A percentile compares a stretch with the other conserved stretches of the same genome.
phyloP scores from a whole-genome alignment of 306 rosid genomes.

The Glycine soja region DNA sequence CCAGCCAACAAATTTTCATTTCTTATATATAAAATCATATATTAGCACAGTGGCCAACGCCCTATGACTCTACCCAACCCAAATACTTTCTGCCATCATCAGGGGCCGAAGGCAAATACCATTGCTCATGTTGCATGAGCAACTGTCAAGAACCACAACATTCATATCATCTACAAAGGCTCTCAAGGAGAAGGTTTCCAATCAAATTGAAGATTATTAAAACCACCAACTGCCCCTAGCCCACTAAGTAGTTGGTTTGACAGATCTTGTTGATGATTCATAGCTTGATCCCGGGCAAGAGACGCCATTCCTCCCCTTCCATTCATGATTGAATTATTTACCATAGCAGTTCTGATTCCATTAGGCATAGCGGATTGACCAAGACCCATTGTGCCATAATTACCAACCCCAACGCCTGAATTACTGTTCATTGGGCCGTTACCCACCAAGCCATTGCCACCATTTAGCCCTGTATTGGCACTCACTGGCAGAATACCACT shows the following conservation, averaged over 20 bases:
- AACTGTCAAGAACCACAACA: conserved; percentile 53
- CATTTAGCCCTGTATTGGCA: conserved; percentile 64
- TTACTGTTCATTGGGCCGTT: conserved; percentile 68
- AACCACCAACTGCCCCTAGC: conserved; percentile 84
- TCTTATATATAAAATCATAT: conserved; percentile 71
- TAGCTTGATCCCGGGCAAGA: conserved; percentile 80
- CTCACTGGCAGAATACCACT: conserved; percentile 68
- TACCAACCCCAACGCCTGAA: conserved; percentile 65
- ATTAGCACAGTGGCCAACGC: conserved; percentile 71
- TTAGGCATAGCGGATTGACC: conserved; percentile 77
- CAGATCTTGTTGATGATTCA: conserved; percentile 86
- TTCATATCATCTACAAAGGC: conserved; percentile 46
- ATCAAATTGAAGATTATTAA: conserved; percentile 83
- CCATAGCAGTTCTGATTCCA: conserved; percentile 81
- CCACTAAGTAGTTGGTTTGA: conserved; percentile 91
- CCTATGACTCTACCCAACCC: conserved; percentile 59
- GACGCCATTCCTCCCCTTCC: conserved; percentile 87
- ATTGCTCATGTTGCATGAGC: conserved; percentile 67
- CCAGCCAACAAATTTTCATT: conserved; percentile 76
- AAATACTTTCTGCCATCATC: conserved; percentile 46
- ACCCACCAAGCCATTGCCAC: conserved; percentile 63
- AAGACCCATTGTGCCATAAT: conserved; percentile 72
- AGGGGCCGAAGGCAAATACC: conserved; percentile 59
- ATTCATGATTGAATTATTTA: conserved; percentile 79
- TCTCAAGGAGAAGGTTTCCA: conserved; percentile 86